phyloP scores from a whole-genome alignment of 2,329 filamentous ascomycete genomes.

The Orbilia javanica region DNA sequence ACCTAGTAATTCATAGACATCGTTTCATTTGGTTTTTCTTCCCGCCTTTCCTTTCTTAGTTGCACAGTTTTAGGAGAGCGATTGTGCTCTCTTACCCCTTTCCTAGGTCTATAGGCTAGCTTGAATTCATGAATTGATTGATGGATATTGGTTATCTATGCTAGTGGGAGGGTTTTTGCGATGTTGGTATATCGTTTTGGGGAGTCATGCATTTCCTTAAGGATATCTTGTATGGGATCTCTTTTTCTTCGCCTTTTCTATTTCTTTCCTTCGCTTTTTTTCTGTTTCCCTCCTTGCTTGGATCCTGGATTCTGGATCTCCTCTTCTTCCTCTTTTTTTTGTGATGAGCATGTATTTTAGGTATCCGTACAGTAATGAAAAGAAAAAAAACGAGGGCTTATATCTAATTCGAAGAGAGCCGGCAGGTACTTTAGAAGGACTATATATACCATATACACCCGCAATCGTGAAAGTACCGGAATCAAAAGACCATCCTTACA shows the following conservation, averaged over 20 bases:
- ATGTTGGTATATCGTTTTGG: not conserved
- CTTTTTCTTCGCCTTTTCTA: not conserved
- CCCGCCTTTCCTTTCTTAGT: not conserved
- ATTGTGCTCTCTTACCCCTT: too few relatives aligned
- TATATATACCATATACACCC: too few relatives aligned
- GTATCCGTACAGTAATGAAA: slow-evolving; percentile 18
- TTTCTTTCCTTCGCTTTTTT: not conserved
- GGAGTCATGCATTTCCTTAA: not conserved
- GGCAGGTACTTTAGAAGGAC: not conserved
- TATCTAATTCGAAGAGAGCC: not conserved
- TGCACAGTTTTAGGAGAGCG: not conserved
- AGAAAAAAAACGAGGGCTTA: not conserved
- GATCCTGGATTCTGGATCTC: not conserved
- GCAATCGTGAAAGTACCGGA: too few relatives aligned
- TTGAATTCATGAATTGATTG: not conserved
- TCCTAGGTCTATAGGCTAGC: not conserved
- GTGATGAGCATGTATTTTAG: slow-evolving; percentile 21
- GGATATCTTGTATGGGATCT: slow-evolving; percentile 18
- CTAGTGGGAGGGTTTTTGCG: not conserved
- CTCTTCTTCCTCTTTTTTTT: not conserved
- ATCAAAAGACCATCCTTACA: too few relatives aligned
- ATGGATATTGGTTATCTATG: not conserved
- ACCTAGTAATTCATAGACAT: not conserved
- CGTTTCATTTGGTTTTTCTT: not conserved
- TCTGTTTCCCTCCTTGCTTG: not conserved